Conservation (phyloP, 1,284 basidiomycete species). For the Leucoagaricus sp. region DNA sequence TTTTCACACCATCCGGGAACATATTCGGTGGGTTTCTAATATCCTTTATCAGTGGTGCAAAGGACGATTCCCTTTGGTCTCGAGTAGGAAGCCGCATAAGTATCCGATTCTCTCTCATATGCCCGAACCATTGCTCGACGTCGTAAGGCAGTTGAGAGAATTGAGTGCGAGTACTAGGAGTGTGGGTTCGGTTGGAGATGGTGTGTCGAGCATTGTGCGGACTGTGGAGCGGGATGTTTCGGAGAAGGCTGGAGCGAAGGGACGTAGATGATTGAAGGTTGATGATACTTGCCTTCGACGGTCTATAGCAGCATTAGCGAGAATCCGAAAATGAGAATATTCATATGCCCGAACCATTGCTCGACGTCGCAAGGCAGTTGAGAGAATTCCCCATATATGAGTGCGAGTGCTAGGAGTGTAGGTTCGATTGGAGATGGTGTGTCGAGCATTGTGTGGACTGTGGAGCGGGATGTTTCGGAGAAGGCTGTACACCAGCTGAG, state of each 20-base stretch:
- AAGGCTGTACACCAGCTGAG: slow-evolving; percentile 86
- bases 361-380: slow-evolving; percentile 84
- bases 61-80: slow-evolving; percentile 76
- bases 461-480: slow-evolving; percentile 82
- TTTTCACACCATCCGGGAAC: slow-evolving; percentile 89
- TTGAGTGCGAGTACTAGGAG: slow-evolving; percentile 79
- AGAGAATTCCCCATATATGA: slow-evolving; percentile 81
- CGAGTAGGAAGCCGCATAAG: slow-evolving; percentile 53
- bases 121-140: slow-evolving; percentile 92
- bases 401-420: slow-evolving; percentile 85
- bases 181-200: slow-evolving; percentile 90
- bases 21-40: slow-evolving; percentile 78
- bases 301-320: slow-evolving; percentile 51
- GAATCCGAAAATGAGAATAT: slow-evolving; percentile 16
- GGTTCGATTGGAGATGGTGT: slow-evolving; percentile 90
- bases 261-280: slow-evolving; percentile 93
- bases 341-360: slow-evolving; percentile 86
- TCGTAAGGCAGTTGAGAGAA: slow-evolving; percentile 77
- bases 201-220: slow-evolving; percentile 87
- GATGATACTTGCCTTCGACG: slow-evolving; percentile 92
- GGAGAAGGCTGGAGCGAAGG: slow-evolving; percentile 84
- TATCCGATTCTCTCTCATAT: slow-evolving; percentile 75
- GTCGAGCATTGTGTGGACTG: slow-evolving; percentile 90
- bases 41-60: slow-evolving; percentile 70
- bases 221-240: slow-evolving; percentile 87